Evolutionary conservation across 805 yeast species (phyloP), one percentile per base, ranked within the genome.

Genomic region (Clavispora carvajalis): DNA sequence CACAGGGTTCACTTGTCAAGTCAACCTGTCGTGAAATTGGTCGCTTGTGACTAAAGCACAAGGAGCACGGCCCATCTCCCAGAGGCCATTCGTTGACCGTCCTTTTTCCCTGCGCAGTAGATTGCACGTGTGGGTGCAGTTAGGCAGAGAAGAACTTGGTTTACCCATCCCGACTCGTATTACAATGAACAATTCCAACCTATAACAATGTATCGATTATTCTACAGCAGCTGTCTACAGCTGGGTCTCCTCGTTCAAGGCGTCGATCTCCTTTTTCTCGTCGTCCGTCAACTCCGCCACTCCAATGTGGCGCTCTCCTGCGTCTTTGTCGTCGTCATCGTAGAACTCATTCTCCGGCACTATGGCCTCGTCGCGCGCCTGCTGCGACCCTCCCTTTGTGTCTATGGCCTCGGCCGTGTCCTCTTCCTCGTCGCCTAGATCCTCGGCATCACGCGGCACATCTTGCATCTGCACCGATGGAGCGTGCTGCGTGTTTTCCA

Each of bases 401-500:
- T 91, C 97, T 49, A 78, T 80, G 9, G 95, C 89, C 44, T 74
- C 82, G 33, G 71, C 74, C 0, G 82, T 65, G 59, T 91, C 97
- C 61, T 89, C 96, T 19, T 85, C 91, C 40, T 78, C 93, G 53
- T 86, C 95, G 17, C 88, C 95, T 43, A 74, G 70, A 51, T 89
- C 95, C 53, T 86, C 95, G n/a, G 79, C 72, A 62, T 91, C 97
- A 29, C 79, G 74, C 7, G 98, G 98, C 21, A 87, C 93, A 38
- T 83, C 76, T 51, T 86, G 83, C 80, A 88, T 77, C 64, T 91
- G 98, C 24, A 91, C 97, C 39, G 95, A 85, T n/a, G 99, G 99
- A 0, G 97, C 95, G 63, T 83, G 88, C 62, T 85, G 82, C n/a
- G 97, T 88, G 53, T 85, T 79, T 54, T 88, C 95, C 56, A 91